Evolutionary conservation across 306 rosid genomes (phyloP).

Genomic region (Vigna nakashimae): DNA sequence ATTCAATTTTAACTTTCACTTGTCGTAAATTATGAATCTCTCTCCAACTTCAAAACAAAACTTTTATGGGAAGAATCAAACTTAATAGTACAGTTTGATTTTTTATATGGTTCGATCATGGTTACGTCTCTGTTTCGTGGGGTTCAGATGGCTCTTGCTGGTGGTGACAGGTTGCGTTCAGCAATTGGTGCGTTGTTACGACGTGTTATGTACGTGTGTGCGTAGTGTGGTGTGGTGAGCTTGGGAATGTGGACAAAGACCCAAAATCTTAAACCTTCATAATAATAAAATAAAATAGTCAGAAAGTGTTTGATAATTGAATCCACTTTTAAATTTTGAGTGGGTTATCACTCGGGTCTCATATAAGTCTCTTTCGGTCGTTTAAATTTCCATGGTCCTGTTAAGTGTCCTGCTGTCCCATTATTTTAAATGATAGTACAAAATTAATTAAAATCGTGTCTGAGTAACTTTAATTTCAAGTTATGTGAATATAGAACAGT

Average conservation of each 20-base stretch:
- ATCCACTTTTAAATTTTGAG: constrained; percentile 36
- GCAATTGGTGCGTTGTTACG: constrained; percentile 30
- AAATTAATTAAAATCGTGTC: background rate
- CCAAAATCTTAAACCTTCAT: constrained; percentile 1
- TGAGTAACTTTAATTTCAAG: background rate
- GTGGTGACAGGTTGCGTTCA: constrained; percentile 37
- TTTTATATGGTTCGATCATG: background rate
- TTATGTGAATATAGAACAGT: background rate
- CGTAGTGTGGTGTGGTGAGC: background rate
- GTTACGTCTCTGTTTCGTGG: background rate
- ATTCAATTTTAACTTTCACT: background rate
- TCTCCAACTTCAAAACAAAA: background rate
- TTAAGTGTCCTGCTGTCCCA: constrained; percentile 6
- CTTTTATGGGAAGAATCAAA: background rate
- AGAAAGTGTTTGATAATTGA: constrained; percentile 41
- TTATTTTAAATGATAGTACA: background rate
- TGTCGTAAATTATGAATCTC: background rate
- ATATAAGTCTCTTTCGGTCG: constrained; percentile 7
- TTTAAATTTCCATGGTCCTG: constrained; percentile 20
- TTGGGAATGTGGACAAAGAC: constrained; percentile 6
- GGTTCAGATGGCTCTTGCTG: background rate
- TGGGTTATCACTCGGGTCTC: constrained; percentile 19
- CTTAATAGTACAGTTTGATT: background rate
- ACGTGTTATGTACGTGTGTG: constrained; percentile 20
- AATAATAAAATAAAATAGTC: constrained; percentile 8